Conservation (phyloP, 2,329 filamentous ascomycete genomes). For the Penicillium nordicum region DNA sequence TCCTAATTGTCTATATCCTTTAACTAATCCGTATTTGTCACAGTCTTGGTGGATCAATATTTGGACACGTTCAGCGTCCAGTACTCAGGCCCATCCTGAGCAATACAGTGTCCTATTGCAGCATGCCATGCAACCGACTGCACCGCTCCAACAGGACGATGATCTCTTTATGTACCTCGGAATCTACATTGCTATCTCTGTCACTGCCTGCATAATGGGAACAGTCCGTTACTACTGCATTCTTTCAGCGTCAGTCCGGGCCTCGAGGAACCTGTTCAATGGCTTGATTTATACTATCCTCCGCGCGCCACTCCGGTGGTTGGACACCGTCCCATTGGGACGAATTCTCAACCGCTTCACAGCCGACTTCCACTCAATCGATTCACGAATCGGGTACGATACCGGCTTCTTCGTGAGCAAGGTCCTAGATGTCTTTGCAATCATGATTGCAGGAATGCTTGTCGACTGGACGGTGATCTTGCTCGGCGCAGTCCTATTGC, state of each 20-base stretch:
- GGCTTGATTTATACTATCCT: conserved; percentile 66
- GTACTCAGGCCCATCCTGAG: conserved; percentile 14
- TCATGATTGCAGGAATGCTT: conserved; percentile 64
- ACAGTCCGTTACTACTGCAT: conserved; percentile 62
- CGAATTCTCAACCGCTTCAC: conserved; percentile 76
- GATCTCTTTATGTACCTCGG: conserved; percentile 58
- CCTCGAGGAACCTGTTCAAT: conserved; percentile 65
- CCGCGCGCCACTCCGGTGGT: conserved; percentile 70
- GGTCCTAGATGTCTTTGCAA: conserved; percentile 60
- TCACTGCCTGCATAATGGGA: conserved; percentile 56
- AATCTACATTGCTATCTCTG: conserved; percentile 63
- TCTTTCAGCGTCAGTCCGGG: conserved; percentile 63
- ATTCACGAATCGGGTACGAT: conserved; percentile 63
- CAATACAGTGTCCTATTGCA: conserved; percentile 16
- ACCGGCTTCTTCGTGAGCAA: conserved; percentile 60
- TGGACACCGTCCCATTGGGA: conserved; percentile 75
- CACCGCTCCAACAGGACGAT: conserved; percentile 32
- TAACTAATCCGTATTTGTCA: conserved; percentile 1
- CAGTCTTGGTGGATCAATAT: conserved; percentile 49
- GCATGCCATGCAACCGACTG: conserved; percentile 10
- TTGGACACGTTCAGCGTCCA: conserved; percentile 41
- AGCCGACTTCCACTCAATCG: conserved; percentile 70
- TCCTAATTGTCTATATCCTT: background rate
- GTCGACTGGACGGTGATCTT: conserved; percentile 57
- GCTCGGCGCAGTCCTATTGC: conserved; percentile 57